Conservation (phyloP, 805 yeast genomes). For the Kregervanrija fluxuum region DNA sequence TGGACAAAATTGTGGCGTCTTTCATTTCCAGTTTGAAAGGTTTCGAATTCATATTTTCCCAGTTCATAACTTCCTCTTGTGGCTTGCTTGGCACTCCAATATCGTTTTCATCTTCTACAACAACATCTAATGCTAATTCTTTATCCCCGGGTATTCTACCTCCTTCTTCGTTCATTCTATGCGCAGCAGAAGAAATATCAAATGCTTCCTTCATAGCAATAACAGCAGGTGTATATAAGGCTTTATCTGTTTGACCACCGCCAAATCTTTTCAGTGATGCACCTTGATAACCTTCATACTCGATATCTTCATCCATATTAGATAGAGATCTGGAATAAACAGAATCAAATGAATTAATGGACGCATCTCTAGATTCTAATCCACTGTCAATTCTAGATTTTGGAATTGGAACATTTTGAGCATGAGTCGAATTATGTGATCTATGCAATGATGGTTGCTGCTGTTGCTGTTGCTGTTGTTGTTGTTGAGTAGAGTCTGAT, state of each 20-base stretch:
- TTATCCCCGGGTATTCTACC: constrained; percentile 13
- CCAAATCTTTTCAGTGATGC: too few species aligned
- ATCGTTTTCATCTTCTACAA: constrained; percentile 9
- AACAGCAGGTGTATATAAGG: constrained; percentile 49
- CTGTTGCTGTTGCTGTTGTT: constrained; percentile 14
- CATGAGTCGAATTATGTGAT: too few species aligned
- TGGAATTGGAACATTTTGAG: too few species aligned
- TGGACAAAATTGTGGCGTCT: constrained; percentile 47
- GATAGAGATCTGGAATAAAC: constrained; percentile 13
- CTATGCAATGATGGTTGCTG: neutral
- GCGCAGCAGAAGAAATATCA: constrained; percentile 55
- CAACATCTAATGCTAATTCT: constrained; percentile 4
- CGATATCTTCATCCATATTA: neutral
- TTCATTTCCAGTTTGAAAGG: constrained; percentile 40
- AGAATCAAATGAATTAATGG: neutral
- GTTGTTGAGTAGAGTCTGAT: constrained; percentile 25
- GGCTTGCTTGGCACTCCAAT: neutral
- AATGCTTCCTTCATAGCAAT: constrained; percentile 53
- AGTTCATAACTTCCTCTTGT: neutral
- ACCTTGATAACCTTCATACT: neutral
- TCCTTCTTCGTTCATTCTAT: constrained; percentile 48
- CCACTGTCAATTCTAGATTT: too few species aligned
- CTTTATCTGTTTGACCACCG: constrained; percentile 8
- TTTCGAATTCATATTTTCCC: constrained; percentile 6
- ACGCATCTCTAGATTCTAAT: too few species aligned